Percentiles rank a stretch among this genome's conserved stretches.
Conservation (phyloP, 106 monocot genomes). For the Gastrodia elata region DNA sequence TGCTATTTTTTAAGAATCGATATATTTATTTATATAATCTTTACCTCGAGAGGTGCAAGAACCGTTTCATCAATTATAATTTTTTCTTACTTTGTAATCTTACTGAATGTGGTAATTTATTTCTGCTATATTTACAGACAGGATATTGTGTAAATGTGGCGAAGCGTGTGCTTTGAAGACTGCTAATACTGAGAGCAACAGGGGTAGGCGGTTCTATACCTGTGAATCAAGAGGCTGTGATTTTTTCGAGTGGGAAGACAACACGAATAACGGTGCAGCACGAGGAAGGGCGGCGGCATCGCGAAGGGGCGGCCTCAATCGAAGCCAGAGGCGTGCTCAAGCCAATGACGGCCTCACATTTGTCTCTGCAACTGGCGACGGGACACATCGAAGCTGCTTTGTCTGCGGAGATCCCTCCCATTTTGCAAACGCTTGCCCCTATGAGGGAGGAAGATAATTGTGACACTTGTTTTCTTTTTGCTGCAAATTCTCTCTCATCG, state of each 20-base stretch:
- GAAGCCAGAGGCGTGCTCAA: slow-evolving; percentile 28
- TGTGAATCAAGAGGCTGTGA: slow-evolving; percentile 60
- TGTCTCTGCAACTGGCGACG: slow-evolving; percentile 80
- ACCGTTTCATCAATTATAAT: too few relatives aligned
- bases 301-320: slow-evolving; percentile 36
- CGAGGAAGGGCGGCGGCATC: slow-evolving; percentile 7
- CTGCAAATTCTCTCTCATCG: too few relatives aligned
- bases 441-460: slow-evolving; percentile 25
- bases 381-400: slow-evolving; percentile 54
- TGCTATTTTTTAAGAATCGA: not conserved
- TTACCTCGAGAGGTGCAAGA: too few relatives aligned
- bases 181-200: slow-evolving; percentile 77
- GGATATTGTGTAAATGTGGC: slow-evolving; percentile 31
- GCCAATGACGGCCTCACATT: slow-evolving; percentile 39
- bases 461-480: too few relatives aligned
- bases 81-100: too few relatives aligned
- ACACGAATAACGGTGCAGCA: slow-evolving; percentile 19
- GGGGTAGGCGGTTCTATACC: slow-evolving; percentile 81
- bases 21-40: not conserved
- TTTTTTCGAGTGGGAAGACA: slow-evolving; percentile 86
- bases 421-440: slow-evolving; percentile 82
- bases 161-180: slow-evolving; percentile 49
- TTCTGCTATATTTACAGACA: slow-evolving; percentile 8
- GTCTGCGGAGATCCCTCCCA: slow-evolving; percentile 85
- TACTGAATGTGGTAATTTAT: not conserved